These are phyloP conservation scores for Desmodesmus armatus DNA, from an alignment of 139 green algal genomes.

Conservation along the genomic window DNA sequence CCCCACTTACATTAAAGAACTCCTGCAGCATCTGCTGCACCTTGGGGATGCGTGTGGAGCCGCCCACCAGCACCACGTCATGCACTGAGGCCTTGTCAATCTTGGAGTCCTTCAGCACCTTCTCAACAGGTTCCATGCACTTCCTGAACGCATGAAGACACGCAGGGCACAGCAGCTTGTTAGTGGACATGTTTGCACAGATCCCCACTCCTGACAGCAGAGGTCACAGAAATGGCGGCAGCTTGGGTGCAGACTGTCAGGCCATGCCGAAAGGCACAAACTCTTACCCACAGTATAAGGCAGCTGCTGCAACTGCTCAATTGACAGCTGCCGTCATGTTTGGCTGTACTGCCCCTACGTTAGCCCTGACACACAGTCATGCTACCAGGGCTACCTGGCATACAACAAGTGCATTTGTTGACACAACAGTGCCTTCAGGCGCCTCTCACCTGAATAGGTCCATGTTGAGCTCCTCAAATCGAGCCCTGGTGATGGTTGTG, in stretches of 20 bases:
- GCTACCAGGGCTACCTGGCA: no score
- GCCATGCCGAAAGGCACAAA: background rate
- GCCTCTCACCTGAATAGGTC: slow-evolving; percentile 88
- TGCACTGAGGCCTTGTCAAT: slow-evolving; percentile 90
- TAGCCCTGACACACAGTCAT: no score
- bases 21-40: slow-evolving; percentile 97
- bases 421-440: no score
- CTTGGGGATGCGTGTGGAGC: slow-evolving; percentile 98
- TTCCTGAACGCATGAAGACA: slow-evolving; percentile 92
- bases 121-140: slow-evolving; percentile 99
- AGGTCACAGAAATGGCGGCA: no score
- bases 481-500: slow-evolving; percentile 94
- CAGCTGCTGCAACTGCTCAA: background rate
- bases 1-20: slow-evolving; percentile 99
- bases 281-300: background rate
- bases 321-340: no score
- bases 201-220: no score
- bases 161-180: no score
- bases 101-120: slow-evolving; percentile 91
- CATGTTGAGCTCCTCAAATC: slow-evolving; percentile 99
- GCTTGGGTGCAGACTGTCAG: background rate
- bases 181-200: no score
- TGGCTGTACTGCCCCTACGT: no score
- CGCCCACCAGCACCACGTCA: slow-evolving; percentile 95
- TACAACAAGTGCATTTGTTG: no score